Conservation (phyloP, 1,284 basidiomycete species). For the Wolfiporia cocos region DNA sequence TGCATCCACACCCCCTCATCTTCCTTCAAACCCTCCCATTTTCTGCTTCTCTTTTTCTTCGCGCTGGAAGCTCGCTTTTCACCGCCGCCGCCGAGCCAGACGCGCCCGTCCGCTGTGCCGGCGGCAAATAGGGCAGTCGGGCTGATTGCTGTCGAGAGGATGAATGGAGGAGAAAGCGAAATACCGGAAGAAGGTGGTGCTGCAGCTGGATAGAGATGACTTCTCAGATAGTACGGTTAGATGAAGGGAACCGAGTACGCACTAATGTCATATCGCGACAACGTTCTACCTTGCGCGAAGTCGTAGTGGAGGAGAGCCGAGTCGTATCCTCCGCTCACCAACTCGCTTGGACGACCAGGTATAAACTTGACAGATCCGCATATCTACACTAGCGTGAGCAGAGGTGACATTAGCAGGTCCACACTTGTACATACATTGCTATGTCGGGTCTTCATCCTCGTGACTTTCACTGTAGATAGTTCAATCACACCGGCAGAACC, state of each 20-base stretch:
- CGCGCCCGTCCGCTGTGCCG: constrained; percentile 66
- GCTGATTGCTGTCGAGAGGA: constrained; percentile 54
- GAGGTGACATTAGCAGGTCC: neutral
- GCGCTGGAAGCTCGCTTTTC: constrained; percentile 36
- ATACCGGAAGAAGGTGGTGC: constrained; percentile 37
- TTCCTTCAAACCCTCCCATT: constrained; percentile 64
- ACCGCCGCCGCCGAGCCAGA: constrained; percentile 64
- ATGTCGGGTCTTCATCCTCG: constrained; percentile 57
- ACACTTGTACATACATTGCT: constrained; percentile 40
- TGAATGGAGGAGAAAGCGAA: constrained; percentile 66
- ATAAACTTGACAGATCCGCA: constrained; percentile 65
- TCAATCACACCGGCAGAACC: constrained; percentile 64
- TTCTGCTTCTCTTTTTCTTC: constrained; percentile 51
- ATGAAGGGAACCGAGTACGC: constrained; percentile 12
- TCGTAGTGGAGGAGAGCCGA: constrained; percentile 64
- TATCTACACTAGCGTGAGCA: constrained; percentile 37
- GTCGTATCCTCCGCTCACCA: constrained; percentile 76
- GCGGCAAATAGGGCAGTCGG: constrained; percentile 55
- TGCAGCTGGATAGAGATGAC: constrained; percentile 28
- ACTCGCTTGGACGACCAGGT: constrained; percentile 58
- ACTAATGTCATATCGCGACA: constrained; percentile 61
- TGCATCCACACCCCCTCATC: constrained; percentile 40
- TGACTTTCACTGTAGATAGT: constrained; percentile 37
- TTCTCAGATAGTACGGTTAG: neutral
- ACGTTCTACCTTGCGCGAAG: constrained; percentile 43